These are phyloP conservation scores for Lachnum nothofagi DNA, from an alignment of 2,329 filamentous ascomycete species.

Conservation along the genomic window DNA sequence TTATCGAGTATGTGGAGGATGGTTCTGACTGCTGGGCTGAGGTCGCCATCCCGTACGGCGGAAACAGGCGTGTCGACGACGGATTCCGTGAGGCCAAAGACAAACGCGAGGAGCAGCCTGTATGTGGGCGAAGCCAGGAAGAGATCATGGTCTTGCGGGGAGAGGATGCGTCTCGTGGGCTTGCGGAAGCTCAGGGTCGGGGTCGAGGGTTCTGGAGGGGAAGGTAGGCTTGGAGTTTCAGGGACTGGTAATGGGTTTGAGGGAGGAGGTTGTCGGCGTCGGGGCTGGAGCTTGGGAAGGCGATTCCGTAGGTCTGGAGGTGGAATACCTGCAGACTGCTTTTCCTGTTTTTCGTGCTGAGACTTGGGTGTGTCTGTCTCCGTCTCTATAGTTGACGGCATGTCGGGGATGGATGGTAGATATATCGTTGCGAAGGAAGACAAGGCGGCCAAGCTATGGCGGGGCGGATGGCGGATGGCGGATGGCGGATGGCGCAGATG, in stretches of 20 bases:
- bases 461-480: slow-evolving; percentile 2
- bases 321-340: slow-evolving; percentile 31
- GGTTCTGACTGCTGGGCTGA: slow-evolving; percentile 56
- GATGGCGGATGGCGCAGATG: too few species aligned
- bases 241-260: slow-evolving; percentile 62
- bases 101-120: slow-evolving; percentile 71
- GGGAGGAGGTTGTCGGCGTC: slow-evolving; percentile 48
- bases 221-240: slow-evolving; percentile 66
- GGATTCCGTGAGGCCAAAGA: slow-evolving; percentile 80
- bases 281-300: slow-evolving; percentile 64
- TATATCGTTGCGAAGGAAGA: not conserved
- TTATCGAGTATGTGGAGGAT: slow-evolving; percentile 67
- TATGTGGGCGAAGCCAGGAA: slow-evolving; percentile 76
- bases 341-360: slow-evolving; percentile 5
- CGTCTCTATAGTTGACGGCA: slow-evolving; percentile 26
- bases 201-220: slow-evolving; percentile 56
- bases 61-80: slow-evolving; percentile 67
- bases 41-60: slow-evolving; percentile 48
- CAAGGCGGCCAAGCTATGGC: not conserved
- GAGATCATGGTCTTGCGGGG: slow-evolving; percentile 69
- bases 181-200: slow-evolving; percentile 56
- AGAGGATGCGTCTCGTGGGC: slow-evolving; percentile 77
- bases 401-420: slow-evolving; percentile 15
- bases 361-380: too few species aligned
- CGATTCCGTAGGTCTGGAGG: slow-evolving; percentile 51